Base-by-base conservation (phyloP, 2,329 filamentous ascomycete genomes). In the Ophiocordyceps camponoti-floridani region DNA sequence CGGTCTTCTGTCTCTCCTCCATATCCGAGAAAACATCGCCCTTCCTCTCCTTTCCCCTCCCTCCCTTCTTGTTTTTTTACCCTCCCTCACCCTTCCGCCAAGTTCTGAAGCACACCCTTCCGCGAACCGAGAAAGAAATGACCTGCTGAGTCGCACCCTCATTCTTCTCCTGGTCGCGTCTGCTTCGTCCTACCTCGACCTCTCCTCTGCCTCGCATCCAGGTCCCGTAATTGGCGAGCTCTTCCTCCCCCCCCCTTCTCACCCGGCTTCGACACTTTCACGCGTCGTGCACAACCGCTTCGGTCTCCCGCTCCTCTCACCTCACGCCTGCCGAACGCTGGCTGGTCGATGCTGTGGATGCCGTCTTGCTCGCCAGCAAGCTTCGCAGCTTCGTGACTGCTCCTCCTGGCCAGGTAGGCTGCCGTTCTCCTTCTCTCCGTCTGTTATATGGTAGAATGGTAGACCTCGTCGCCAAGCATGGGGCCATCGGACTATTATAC, bases 1-100 rank as follows among this genome's bases (percentile, higher is more conserved):
- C 38, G 40, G 30, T 23, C 40, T 35, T 18, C 13, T 35, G 40
- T 45, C 45, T 43, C 33, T 43, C 33, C 41, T 38, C 43, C 44
- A 26, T 41, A 35, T 35, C 41, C 40, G 40, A 30, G 30, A 38
- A 43, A 38, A 18, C 31, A 30, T 30, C 11, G 27, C 27, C 27
- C 27, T 30, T 30, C 27, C 27, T 30, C 27, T 30, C 27, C 27
- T 30, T 30, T 27, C 31, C 27, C 4, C 23, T n/a, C 33, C 13
- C 18, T 35, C 16, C 38, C 33, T 23, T 19, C 3, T 31, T 19
- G 4, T 19, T 11, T 4, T 16, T 40, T 18, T 11, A 16, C 16
- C 38, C 16, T 13, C 33, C 11, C 33, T 12, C 33, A 35, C 27
- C 38, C 16, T 11, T 40, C 38, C 38, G 38, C n/a, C n/a, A n/a